Conservation (phyloP, 805 yeast genomes). For the Metschnikowia similis region DNA sequence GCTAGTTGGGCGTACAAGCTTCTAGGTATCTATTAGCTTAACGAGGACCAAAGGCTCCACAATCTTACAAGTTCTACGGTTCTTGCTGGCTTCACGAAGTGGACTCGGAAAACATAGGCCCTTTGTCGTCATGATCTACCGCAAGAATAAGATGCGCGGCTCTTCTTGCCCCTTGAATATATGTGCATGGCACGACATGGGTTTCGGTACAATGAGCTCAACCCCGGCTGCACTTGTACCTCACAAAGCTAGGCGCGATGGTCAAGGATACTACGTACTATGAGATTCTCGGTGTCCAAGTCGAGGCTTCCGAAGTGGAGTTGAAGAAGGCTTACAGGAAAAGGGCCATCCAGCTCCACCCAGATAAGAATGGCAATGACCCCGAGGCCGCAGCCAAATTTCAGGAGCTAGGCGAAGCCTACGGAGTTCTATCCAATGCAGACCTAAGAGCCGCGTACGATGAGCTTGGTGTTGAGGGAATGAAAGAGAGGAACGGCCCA, state of each 20-base stretch:
- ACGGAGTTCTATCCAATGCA: slow-evolving; percentile 74
- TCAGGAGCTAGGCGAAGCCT: slow-evolving; percentile 66
- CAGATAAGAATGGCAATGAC: slow-evolving; percentile 95
- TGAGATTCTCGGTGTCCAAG: slow-evolving; percentile 66
- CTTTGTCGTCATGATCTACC: no score
- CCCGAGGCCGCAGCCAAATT: slow-evolving; percentile 84
- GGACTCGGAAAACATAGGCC: no score
- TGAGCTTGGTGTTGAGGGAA: slow-evolving; percentile 59
- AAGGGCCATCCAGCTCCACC: slow-evolving; percentile 31
- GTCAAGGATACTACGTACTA: slow-evolving; percentile 85
- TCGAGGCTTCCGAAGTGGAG: slow-evolving; percentile 71
- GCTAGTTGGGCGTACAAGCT: no score
- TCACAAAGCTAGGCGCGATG: slow-evolving; percentile 37
- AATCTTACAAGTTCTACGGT: no score
- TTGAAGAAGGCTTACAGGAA: slow-evolving; percentile 80
- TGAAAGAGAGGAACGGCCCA: slow-evolving; percentile 66
- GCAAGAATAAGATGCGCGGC: no score
- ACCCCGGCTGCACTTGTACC: neutral
- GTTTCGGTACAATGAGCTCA: neutral
- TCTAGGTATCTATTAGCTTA: no score
- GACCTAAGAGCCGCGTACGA: slow-evolving; percentile 72
- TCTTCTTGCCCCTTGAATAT: neutral
- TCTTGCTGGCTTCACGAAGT: no score
- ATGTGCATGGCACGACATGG: neutral
- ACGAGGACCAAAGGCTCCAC: no score